phyloP scores from a whole-genome alignment of 1,284 basidiomycete genomes.

The Dichomitus squalens region DNA sequence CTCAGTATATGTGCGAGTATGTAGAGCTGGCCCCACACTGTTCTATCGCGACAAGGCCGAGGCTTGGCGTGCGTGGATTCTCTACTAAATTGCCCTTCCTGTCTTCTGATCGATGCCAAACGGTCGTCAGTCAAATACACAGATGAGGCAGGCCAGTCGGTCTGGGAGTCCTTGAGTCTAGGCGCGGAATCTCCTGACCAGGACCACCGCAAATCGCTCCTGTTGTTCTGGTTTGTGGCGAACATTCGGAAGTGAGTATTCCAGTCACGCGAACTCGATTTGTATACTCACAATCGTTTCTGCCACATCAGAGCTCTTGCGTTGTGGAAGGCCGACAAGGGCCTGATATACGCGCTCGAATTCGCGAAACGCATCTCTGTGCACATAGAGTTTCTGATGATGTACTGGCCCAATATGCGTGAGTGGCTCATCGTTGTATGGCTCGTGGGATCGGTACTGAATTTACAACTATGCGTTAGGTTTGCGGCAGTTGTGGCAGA shows the following conservation, averaged over 20 bases:
- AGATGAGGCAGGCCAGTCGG: slow-evolving; percentile 53
- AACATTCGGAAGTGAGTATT: slow-evolving; percentile 41
- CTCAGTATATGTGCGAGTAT: neutral
- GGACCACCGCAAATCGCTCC: slow-evolving; percentile 56
- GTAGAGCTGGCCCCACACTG: slow-evolving; percentile 39
- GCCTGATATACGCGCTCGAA: slow-evolving; percentile 60
- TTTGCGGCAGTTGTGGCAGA: slow-evolving; percentile 15
- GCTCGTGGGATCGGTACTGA: neutral
- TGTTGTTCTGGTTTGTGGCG: slow-evolving; percentile 71
- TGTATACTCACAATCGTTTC: neutral
- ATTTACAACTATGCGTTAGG: slow-evolving; percentile 1
- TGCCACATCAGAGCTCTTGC: slow-evolving; percentile 47
- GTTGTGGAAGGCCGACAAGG: slow-evolving; percentile 63
- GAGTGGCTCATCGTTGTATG: slow-evolving; percentile 19
- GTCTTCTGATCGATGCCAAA: slow-evolving; percentile 10
- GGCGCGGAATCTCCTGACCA: neutral
- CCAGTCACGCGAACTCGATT: neutral
- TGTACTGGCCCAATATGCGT: slow-evolving; percentile 68
- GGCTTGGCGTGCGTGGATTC: slow-evolving; percentile 63
- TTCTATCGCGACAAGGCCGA: slow-evolving; percentile 67
- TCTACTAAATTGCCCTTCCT: slow-evolving; percentile 3
- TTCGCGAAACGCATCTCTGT: slow-evolving; percentile 59
- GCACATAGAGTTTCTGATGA: slow-evolving; percentile 62
- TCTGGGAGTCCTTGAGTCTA: slow-evolving; percentile 44
- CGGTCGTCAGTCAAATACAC: slow-evolving; percentile 60